phyloP scores from a whole-genome alignment of 2,329 filamentous ascomycete genomes.

The Aspergillus novofumigatus region DNA sequence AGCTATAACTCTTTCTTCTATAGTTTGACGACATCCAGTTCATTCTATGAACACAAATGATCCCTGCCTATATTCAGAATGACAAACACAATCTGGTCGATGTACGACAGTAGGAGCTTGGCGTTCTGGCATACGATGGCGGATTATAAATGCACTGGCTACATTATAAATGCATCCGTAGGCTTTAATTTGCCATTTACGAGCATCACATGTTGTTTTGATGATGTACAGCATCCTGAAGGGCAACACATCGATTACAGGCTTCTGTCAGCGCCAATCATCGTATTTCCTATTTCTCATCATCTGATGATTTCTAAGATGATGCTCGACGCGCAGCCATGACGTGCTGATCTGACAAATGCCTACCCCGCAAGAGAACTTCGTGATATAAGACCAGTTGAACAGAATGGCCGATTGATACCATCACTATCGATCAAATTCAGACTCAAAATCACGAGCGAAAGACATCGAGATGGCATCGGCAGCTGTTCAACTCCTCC shows the following conservation, averaged over 20 bases:
- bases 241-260: neutral
- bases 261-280: neutral
- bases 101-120: no score
- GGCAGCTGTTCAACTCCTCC: conserved; percentile 24
- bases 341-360: conserved; percentile 36
- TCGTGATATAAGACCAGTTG: conserved; percentile 8
- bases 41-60: no score
- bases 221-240: neutral
- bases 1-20: no score
- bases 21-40: no score
- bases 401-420: neutral
- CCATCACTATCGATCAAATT: neutral
- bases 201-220: neutral
- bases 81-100: no score
- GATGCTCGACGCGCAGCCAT: conserved; percentile 19
- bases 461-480: conserved; percentile 23
- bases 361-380: conserved; percentile 13
- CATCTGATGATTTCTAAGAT: conserved; percentile 5
- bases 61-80: no score
- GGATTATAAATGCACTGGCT: neutral
- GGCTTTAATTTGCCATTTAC: neutral
- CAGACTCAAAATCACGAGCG: neutral
- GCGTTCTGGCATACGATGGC: neutral
- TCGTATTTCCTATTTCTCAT: conserved; percentile 25
- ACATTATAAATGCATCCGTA: conserved; percentile 2